Percentiles rank a stretch among this genome's conserved stretches.
Evolutionary conservation across 2,329 filamentous ascomycete genomes (phyloP).

Genomic region (Didymella pomorum): DNA sequence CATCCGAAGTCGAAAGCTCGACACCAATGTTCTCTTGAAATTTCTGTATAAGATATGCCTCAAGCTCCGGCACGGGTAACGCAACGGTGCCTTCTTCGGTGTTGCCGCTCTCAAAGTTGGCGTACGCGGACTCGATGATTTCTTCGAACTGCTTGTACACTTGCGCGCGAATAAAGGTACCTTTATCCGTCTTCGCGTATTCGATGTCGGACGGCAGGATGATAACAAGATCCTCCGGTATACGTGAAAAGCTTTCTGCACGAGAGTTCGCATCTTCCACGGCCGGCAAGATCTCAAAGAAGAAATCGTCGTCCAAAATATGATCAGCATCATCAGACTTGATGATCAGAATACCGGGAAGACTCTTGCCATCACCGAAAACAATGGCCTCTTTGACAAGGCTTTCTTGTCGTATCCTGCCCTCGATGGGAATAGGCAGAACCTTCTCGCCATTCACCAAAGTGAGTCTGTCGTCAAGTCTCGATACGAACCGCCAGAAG

Average conservation of each 20-base stretch:
- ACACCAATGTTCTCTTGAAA: conserved; percentile 33
- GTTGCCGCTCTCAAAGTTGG: conserved; percentile 33
- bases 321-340: conserved; percentile 56
- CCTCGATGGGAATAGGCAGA: conserved; percentile 61
- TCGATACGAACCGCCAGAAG: conserved; percentile 58
- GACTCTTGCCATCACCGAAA: conserved; percentile 63
- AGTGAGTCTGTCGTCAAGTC: conserved; percentile 58
- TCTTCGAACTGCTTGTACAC: conserved; percentile 60
- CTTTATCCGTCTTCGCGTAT: conserved; percentile 65
- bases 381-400: conserved; percentile 65
- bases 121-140: conserved; percentile 59
- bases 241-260: conserved; percentile 61
- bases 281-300: conserved; percentile 59
- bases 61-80: conserved; percentile 42
- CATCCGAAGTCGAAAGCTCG: conserved; percentile 49
- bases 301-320: conserved; percentile 55
- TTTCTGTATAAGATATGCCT: conserved; percentile 35
- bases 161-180: conserved; percentile 63
- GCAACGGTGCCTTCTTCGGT: conserved; percentile 30
- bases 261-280: conserved; percentile 61
- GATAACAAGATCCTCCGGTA: conserved; percentile 62
- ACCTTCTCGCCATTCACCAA: conserved; percentile 62
- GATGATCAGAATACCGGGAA: conserved; percentile 64
- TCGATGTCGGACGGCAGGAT: conserved; percentile 55
- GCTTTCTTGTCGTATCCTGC: conserved; percentile 61